Evolutionary conservation across 2,329 filamentous ascomycete genomes (phyloP), one percentile per base, ranked within the genome.

Genomic region (Colletotrichum plurivorum): DNA sequence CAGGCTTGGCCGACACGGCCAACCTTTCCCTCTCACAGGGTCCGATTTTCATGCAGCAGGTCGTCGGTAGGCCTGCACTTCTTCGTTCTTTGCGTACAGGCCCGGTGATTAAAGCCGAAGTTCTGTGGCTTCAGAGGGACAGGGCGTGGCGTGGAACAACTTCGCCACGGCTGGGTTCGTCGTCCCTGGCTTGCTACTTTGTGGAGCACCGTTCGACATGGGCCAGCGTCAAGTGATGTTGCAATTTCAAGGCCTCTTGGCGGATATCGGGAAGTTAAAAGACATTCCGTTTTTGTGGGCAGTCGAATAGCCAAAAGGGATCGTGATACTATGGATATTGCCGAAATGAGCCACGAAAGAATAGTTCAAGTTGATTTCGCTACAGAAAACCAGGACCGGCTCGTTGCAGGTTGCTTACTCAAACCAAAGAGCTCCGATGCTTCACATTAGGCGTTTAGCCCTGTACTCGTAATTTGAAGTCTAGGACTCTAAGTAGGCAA

Each of bases 51-150:
- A 27, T 57, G 52, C 61, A 43, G 9, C 52, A 63, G 9, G 61
- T 63, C 3, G 49, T 57, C n/a, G 52, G 61, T 5, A 52, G 61
- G 15, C 25, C 51, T 63, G 15, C 57, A 49, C 31, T 63, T 63
- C 10, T 9, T 63, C n/a, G 52, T 52, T 18, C 25, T 57, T 12
- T 22, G 18, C 4, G 52, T 43, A 4, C 61, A 63, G 20, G 53
- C 41, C 5, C 36, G 12, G 12, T 63, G 52, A 43, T 57, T 25
- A 18, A 57, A 63, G n/a, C 61, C 61, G 3, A 57, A 46, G 9
- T 49, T 63, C 5, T 36, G 41, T 2, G 16, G 43, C 52, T 12
- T 31, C 41, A 7, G 61, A 63, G 1, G 57, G 52, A 52, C 52
- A 57, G 22, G 61, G 61, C 16, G 41, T 52, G 3, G 12, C 16